These are phyloP conservation scores for Termitomyces bulborhizus DNA, from an alignment of 768 basidiomycete species.

Conservation along the genomic window DNA sequence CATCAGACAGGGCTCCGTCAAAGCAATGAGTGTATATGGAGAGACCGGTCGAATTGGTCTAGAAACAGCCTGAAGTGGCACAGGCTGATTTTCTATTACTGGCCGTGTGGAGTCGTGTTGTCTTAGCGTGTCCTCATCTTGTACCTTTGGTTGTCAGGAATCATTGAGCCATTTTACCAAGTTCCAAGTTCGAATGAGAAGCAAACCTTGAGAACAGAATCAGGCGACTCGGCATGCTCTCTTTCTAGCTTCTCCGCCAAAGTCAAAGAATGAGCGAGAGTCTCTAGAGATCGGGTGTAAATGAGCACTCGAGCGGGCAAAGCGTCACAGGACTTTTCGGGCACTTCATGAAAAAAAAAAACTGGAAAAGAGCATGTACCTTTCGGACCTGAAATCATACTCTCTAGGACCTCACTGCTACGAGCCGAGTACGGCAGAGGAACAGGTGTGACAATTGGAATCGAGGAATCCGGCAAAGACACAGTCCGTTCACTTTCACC, in stretches of 20 bases:
- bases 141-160: background rate
- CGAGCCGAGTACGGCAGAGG: constrained; percentile 24
- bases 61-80: background rate
- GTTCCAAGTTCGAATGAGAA: background rate
- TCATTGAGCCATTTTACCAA: background rate
- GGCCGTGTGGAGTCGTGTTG: background rate
- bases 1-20: constrained; percentile 39
- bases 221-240: background rate
- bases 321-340: background rate
- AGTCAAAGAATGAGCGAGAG: constrained; percentile 1
- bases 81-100: background rate
- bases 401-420: constrained; percentile 20
- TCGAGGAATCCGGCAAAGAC: background rate
- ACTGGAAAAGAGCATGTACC: constrained; percentile 5
- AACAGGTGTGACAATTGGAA: constrained; percentile 23
- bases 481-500: background rate
- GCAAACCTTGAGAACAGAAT: background rate
- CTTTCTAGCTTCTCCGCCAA: constrained; percentile 12
- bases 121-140: background rate
- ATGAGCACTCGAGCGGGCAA: background rate
- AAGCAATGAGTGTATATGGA: constrained; percentile 33
- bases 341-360: background rate
- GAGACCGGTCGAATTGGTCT: constrained; percentile 23
- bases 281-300: constrained; percentile 2
- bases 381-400: constrained; percentile 23